Evolutionary conservation across 1,139 yeast species (phyloP), one percentile per base, ranked within the genome.

Genomic region (Geotrichum phurueaensis): DNA sequence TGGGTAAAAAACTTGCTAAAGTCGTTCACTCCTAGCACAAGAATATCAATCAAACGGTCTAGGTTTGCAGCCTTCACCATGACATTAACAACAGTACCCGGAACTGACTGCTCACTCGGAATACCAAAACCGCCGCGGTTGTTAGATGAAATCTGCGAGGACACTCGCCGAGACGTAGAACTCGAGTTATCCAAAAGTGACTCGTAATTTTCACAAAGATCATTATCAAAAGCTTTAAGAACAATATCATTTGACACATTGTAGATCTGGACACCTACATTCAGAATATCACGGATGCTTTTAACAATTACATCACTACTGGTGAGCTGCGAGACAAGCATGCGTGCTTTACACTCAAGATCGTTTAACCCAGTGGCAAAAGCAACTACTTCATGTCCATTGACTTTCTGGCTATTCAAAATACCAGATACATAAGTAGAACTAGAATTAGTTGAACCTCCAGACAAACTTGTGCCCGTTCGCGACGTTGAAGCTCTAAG

Each of bases 51-150:
- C 61, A 86, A 74, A 63, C 84, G 79, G 13, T 84, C 86, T 59
- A 85, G 70, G 5, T 84, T 79, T 1, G 86, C 88, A 12, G 88
- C 82, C 66, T 84, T 84, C 51, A 83, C 75, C 5, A 81, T 84
- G 5, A 82, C 84, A 59, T 75, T 71, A 23, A 78, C n/a, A n/a
- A 39, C 45, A 39, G 45, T n/a, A 39, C 45, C n/a, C 15, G 45
- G 45, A 15, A 15, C 6, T 5, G 45, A 5, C 45, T 39, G 18
- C 15, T 39, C 45, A 15, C 45, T 39, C 12, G 45, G 20, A 39
- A 39, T 39, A 39, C 45, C 45, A 15, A 39, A 39, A 39, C 45
- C 45, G 45, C 45, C 45, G 45, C 45, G 45, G 45, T 39, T 39
- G 20, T 39, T 39, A 12, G 45, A 39, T 39, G 45, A 39, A 39